Evolutionary conservation across 2,329 filamentous ascomycete species (phyloP).

Genomic region (Stagonosporopsis cucurbitacearum): DNA sequence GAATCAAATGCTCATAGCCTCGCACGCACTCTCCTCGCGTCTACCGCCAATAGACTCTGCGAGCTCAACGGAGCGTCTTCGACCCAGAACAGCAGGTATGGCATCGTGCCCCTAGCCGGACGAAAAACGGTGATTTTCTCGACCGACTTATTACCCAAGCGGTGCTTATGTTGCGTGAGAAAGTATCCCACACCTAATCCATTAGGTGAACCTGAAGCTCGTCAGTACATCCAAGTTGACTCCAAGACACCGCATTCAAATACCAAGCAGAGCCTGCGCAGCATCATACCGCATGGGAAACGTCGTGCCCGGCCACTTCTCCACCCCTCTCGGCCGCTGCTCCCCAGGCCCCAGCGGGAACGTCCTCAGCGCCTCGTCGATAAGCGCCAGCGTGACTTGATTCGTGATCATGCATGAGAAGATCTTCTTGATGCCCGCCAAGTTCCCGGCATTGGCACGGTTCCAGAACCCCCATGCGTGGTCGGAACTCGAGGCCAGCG

Average conservation of each 20-base stretch:
- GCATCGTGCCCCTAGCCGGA: conserved; percentile 11
- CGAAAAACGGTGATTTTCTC: conserved; percentile 21
- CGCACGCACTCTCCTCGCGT: no score
- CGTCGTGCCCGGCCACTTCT: conserved; percentile 16
- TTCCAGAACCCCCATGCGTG: conserved; percentile 30
- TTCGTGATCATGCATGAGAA: conserved; percentile 20
- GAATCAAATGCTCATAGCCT: no score
- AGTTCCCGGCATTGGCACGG: conserved; percentile 4
- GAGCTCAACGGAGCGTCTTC: not conserved
- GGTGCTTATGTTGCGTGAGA: conserved; percentile 20
- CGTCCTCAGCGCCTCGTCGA: conserved; percentile 14
- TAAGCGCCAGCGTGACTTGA: conserved; percentile 15
- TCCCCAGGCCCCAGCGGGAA: conserved; percentile 12
- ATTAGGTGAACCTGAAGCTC: no score
- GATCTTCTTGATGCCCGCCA: conserved; percentile 21
- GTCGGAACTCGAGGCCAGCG: conserved; percentile 22
- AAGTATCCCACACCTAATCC: conserved; percentile 10
- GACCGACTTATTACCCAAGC: conserved; percentile 16
- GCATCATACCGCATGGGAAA: conserved; percentile 12
- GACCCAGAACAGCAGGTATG: conserved; percentile 22
- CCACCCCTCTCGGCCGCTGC: conserved; percentile 1
- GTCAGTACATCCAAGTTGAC: no score
- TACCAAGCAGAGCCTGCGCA: conserved; percentile 18
- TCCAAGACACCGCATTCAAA: not conserved
- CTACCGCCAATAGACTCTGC: no score